phyloP scores from a whole-genome alignment of 179 eudicot species.

The Corrigiola litoralis region DNA sequence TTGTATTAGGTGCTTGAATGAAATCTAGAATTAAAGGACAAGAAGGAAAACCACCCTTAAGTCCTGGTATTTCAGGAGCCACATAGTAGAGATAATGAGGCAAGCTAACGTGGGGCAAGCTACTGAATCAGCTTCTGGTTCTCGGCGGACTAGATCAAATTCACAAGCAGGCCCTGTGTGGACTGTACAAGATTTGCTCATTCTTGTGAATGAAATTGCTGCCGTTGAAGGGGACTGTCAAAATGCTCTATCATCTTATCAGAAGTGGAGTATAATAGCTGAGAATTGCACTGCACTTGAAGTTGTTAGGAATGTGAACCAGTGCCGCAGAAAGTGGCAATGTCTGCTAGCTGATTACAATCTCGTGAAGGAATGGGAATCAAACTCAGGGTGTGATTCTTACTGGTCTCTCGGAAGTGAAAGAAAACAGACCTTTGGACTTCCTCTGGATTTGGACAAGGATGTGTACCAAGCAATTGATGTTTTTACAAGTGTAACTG shows the following conservation, averaged over 20 bases:
- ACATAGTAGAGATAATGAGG: slow-evolving; percentile 16
- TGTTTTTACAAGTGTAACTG: slow-evolving; percentile 28
- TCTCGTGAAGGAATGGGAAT: slow-evolving; percentile 32
- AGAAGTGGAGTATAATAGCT: slow-evolving; percentile 63
- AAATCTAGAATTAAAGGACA: slow-evolving; percentile 1
- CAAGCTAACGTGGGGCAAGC: slow-evolving; percentile 17
- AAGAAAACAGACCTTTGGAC: slow-evolving; percentile 28
- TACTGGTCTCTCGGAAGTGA: slow-evolving; percentile 39
- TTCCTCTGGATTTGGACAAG: slow-evolving; percentile 38
- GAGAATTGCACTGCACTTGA: slow-evolving; percentile 65
- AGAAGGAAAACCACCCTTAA: not conserved
- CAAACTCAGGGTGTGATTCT: slow-evolving; percentile 11
- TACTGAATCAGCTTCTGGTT: slow-evolving; percentile 31
- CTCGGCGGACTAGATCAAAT: slow-evolving; percentile 58
- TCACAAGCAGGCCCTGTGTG: slow-evolving; percentile 60
- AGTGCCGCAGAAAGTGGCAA: slow-evolving; percentile 71
- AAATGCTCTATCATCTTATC: slow-evolving; percentile 55
- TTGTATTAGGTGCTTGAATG: slow-evolving; percentile 12
- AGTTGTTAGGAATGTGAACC: slow-evolving; percentile 43
- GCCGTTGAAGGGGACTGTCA: slow-evolving; percentile 59
- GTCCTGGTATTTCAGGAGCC: slow-evolving; percentile 3
- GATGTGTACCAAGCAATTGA: slow-evolving; percentile 49
- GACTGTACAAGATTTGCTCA: slow-evolving; percentile 56
- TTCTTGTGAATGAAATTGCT: slow-evolving; percentile 56
- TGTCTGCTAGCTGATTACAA: slow-evolving; percentile 45